These are phyloP conservation scores for Lichtheimia ramosa DNA, from an alignment of 371 early-diverging fungal species.

Conservation along the genomic window DNA sequence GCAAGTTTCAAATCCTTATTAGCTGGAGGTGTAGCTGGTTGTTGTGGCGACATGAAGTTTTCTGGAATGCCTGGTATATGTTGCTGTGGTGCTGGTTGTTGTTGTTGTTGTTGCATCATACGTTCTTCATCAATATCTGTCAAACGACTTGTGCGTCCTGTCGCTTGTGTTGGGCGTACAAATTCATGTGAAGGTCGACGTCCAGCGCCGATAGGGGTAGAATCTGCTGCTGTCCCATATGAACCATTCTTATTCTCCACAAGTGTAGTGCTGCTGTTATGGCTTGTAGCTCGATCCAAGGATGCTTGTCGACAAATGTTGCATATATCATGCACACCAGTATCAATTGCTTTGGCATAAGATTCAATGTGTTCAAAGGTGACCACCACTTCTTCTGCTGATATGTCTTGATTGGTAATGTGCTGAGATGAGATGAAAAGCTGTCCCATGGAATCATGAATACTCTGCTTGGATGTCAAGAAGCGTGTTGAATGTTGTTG, in stretches of 20 bases:
- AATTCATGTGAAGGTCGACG: conserved; percentile 15
- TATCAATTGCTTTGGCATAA: conserved; percentile 16
- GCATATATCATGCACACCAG: conserved; percentile 19
- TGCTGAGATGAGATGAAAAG: conserved; percentile 68
- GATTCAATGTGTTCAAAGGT: conserved; percentile 22
- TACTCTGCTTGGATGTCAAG: conserved; percentile 52
- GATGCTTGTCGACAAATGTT: conserved; percentile 15
- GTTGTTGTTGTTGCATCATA: conserved; percentile 1
- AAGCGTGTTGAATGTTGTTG: conserved; percentile 37
- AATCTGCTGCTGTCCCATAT: not conserved
- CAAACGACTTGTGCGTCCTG: conserved; percentile 3
- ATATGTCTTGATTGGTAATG: conserved; percentile 50
- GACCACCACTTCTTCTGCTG: conserved; percentile 11
- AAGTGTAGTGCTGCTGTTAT: not conserved
- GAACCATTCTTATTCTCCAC: not conserved
- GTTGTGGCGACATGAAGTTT: conserved; percentile 10
- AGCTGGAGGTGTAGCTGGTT: no score
- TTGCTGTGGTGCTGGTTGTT: conserved; percentile 1
- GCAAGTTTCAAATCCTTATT: conserved; percentile 46
- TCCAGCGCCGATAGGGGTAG: conserved; percentile 13
- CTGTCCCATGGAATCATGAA: conserved; percentile 70
- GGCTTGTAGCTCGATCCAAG: conserved; percentile 3
- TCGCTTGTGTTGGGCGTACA: not conserved
- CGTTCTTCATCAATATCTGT: conserved; percentile 12
- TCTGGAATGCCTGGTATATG: not conserved